Evolutionary conservation across 1,284 basidiomycete genomes (phyloP).

Genomic region (Ustanciosporium gigantosporum): DNA sequence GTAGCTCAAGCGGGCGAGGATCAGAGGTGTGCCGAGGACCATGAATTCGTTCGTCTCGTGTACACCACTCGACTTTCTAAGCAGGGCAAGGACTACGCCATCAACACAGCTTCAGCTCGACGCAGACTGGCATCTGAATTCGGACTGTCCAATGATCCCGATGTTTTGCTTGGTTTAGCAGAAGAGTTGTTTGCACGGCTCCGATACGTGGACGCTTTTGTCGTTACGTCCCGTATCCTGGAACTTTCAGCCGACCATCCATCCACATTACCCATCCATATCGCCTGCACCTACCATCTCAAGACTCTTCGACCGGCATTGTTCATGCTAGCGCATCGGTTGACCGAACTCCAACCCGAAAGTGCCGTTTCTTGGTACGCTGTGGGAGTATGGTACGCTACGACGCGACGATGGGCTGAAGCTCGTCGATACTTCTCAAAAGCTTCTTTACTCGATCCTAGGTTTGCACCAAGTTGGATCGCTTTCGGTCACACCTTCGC

Average conservation of each 20-base stretch:
- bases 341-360: constrained; percentile 87
- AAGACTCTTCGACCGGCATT: constrained; percentile 85
- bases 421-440: constrained; percentile 67
- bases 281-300: constrained; percentile 96
- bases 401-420: constrained; percentile 70
- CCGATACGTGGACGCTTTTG: constrained; percentile 90
- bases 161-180: constrained; percentile 87
- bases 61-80: constrained; percentile 90
- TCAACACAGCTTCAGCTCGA: constrained; percentile 8
- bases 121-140: constrained; percentile 72
- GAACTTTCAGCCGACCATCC: constrained; percentile 47
- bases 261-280: constrained; percentile 77
- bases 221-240: constrained; percentile 68
- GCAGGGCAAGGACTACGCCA: constrained; percentile 53
- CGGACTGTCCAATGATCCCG: constrained; percentile 79
- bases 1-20: constrained; percentile 72
- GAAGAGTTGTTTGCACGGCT: constrained; percentile 85
- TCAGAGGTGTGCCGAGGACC: constrained; percentile 68
- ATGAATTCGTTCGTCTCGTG: constrained; percentile 84
- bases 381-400: constrained; percentile 94
- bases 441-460: constrained; percentile 92
- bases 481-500: constrained; percentile 97
- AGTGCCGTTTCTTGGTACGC: constrained; percentile 95
- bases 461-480: constrained; percentile 95
- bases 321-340: constrained; percentile 91